Conservation (phyloP, 106 monocot genomes). For the Iris macrosiphon region DNA sequence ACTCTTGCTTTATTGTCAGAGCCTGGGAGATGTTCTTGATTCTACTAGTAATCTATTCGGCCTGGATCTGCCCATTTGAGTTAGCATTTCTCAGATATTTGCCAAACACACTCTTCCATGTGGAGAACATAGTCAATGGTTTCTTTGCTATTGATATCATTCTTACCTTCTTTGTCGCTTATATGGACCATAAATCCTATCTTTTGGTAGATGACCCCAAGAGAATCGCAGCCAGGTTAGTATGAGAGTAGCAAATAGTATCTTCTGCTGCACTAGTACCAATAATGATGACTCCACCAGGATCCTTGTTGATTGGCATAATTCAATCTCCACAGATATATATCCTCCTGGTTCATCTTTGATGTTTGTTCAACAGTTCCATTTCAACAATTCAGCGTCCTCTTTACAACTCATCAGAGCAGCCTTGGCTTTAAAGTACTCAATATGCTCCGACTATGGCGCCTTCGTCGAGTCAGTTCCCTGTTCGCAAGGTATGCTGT, state of each 20-base stretch:
- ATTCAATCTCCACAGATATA: conserved; percentile 54
- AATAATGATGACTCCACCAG: too few species aligned
- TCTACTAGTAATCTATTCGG: conserved; percentile 60
- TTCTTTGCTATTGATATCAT: conserved; percentile 67
- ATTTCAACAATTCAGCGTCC: conserved; percentile 50
- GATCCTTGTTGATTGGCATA: too few species aligned
- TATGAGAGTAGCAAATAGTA: too few species aligned
- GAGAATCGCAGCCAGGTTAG: conserved; percentile 56
- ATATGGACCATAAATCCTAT: conserved; percentile 43
- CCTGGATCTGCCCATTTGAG: conserved; percentile 73
- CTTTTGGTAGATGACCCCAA: conserved; percentile 50
- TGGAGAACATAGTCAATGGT: conserved; percentile 44
- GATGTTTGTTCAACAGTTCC: conserved; percentile 62
- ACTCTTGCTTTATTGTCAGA: too few species aligned
- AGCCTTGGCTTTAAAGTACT: conserved; percentile 45
- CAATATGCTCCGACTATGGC: conserved; percentile 66
- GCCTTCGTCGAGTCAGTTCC: conserved; percentile 56
- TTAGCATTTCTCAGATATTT: conserved; percentile 53
- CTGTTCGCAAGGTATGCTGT: conserved; percentile 63
- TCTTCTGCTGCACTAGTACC: too few species aligned
- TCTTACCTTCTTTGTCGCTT: conserved; percentile 71
- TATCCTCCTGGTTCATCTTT: conserved; percentile 67
- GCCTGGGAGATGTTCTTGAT: conserved; percentile 65
- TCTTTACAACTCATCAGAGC: conserved; percentile 23
- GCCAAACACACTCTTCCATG: conserved; percentile 24